Evolutionary conservation across 2,329 filamentous ascomycete species (phyloP).

Genomic region (Fusarium chlamydosporum): DNA sequence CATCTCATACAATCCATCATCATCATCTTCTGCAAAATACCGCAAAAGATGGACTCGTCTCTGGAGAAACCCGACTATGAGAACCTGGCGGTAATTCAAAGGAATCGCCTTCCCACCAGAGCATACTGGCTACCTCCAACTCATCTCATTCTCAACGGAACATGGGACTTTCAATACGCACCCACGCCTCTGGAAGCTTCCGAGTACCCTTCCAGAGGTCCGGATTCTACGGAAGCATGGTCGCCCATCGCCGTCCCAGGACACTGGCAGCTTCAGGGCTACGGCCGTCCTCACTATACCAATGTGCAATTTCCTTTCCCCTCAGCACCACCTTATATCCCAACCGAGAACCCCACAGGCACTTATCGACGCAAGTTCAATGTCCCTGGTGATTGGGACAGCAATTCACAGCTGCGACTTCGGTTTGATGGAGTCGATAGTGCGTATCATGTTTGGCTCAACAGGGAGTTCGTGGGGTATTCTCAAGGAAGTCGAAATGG

Average conservation of each 20-base stretch:
- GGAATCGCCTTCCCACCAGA: constrained; percentile 12
- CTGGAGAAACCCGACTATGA: constrained; percentile 20
- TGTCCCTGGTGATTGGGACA: constrained; percentile 3
- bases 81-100: constrained; percentile 20
- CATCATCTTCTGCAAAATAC: too few relatives aligned
- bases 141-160: constrained; percentile 20
- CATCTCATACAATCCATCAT: accelerated
- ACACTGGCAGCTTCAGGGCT: constrained; percentile 24
- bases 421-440: constrained; percentile 25
- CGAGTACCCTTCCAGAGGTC: not conserved
- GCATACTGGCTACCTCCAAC: constrained; percentile 26
- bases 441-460: constrained; percentile 24
- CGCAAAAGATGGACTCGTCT: not conserved
- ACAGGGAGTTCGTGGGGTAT: constrained; percentile 15
- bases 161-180: constrained; percentile 27
- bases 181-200: constrained; percentile 5
- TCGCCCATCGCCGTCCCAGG: constrained; percentile 2
- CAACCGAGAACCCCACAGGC: constrained; percentile 16
- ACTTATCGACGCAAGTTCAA: constrained; percentile 11
- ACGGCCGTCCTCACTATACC: constrained; percentile 22
- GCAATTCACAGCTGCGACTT: constrained; percentile 6
- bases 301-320: constrained; percentile 28
- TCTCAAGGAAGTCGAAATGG: constrained; percentile 25
- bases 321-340: constrained; percentile 19
- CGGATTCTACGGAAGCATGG: not conserved